Base-by-base conservation (phyloP, 768 basidiomycete genomes). In the Glaciozyma antarctica region DNA sequence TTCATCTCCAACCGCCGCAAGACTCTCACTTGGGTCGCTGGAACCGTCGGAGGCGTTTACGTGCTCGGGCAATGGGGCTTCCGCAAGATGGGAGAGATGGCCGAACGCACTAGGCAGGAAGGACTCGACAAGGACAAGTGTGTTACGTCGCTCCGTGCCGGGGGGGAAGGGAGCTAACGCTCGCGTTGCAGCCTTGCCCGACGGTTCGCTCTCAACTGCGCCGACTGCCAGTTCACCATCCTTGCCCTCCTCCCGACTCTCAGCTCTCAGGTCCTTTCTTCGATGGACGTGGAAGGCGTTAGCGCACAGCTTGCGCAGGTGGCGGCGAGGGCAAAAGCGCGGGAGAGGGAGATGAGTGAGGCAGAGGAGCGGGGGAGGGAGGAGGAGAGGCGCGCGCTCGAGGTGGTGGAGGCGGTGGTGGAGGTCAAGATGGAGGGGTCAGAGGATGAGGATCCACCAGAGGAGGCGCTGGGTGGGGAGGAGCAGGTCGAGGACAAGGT, bases 251-350 rank as follows among this genome's bases (percentile, higher is more conserved):
- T 88, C 22, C 85, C 86, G 2, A 85, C 85, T 1, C 80, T 90
- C 22, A 81, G 83, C 9, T 77, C 81, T 19, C 83, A 85, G 66
- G 79, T 90, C 17, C 76, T 87, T n/a, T 78, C 80, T 28, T 83
- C 82, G 38, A 86, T 90, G 83, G 84, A 90, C 68, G 86, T 90
- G 22, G 88, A 90, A 68, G 78, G 78, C 0, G 76, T 88, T 17
- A 88, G 86, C 0, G 75, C 80, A 21, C 85, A 81, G 67, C 72
- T 84, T 24, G 82, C 59, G 22, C 44, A 60, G 24, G 52, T 67
- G n/a, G 68, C 65, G 10, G 19, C 48, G 30, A 22, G 47, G 53
- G 64, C 49, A 13, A 63, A 54, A 38, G 19, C 34, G 32, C 8
- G 53, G 48, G 66, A 65, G 34, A 57, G 59, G 49, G 32, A 43